These are phyloP conservation scores for Aspergillus sparsus DNA, from an alignment of 495 filamentous ascomycete species.

Conservation along the genomic window DNA sequence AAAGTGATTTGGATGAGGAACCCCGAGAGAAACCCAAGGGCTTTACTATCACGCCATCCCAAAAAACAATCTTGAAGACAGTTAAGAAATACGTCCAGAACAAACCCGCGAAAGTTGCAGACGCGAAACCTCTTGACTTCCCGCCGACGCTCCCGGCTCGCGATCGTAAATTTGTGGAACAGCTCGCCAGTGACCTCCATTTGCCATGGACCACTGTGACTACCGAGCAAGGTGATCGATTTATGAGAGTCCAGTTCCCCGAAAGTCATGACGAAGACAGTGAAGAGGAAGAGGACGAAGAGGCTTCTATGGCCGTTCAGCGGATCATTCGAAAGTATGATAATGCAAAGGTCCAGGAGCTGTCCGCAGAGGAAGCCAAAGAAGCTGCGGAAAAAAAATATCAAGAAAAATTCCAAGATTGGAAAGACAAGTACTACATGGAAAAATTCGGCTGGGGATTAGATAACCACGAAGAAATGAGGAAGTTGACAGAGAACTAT, in stretches of 20 bases:
- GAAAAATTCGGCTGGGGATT: conserved; percentile 90
- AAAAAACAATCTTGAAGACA: conserved; percentile 77
- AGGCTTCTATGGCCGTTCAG: conserved; percentile 76
- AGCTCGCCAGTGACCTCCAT: conserved; percentile 78
- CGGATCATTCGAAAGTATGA: conserved; percentile 88
- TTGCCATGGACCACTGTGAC: conserved; percentile 79
- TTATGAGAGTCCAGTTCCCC: conserved; percentile 74
- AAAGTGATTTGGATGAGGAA: conserved; percentile 42
- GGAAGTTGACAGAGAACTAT: conserved; percentile 89
- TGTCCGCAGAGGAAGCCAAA: conserved; percentile 75
- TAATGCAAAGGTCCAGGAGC: conserved; percentile 80
- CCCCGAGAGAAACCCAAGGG: conserved; percentile 59
- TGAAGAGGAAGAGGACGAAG: conserved; percentile 77
- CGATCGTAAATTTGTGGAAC: conserved; percentile 90
- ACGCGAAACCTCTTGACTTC: conserved; percentile 64
- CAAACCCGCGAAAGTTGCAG: conserved; percentile 47
- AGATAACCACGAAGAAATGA: conserved; percentile 78
- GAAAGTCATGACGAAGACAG: conserved; percentile 55
- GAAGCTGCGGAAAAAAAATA: conserved; percentile 78
- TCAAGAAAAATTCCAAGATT: conserved; percentile 79
- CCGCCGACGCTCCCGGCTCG: conserved; percentile 72
- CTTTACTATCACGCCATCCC: conserved; percentile 73
- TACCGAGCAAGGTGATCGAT: conserved; percentile 75
- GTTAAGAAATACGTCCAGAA: conserved; percentile 80
- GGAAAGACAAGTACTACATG: conserved; percentile 91